Base-by-base conservation (phyloP, 805 yeast genomes). In the Peterozyma toletana region DNA sequence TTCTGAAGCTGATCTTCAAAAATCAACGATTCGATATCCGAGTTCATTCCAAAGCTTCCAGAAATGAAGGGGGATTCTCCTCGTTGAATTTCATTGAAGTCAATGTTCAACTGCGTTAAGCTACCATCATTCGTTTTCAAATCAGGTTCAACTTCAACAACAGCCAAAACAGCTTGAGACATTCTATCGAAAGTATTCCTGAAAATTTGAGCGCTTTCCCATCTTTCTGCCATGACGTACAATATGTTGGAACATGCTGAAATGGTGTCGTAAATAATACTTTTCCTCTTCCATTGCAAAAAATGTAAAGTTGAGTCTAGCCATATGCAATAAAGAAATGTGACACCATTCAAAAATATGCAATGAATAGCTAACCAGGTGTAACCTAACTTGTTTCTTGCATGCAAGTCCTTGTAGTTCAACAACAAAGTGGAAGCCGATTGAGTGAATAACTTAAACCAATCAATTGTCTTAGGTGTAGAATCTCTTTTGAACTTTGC, bases 331-430 rank as follows among this genome's bases (percentile, higher is more conserved):
- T 59, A 60, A 7, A 61, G 43, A 45, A 61, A 61, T 1, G 65
- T 56, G 9, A 61, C 47, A 3, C 66, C 66, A 10, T 58, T 37
- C 14, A 58, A 59, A 47, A 59, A 59, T 5, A 52, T 54, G 33
- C 64, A 59, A 27, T 61, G 64, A 50, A 63, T 55, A 3, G 64
- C 49, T 4, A 58, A 31, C 65, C 64, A 60, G 3, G 64, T 54
- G 42, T 57, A 58, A 16, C 58, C 48, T 16, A 59, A 30, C 37
- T 56, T 56, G 9, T 53, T 55, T 30, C 49, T 53, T 2, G 54
- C 27, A 35, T 58, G 55, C 31, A 60, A 48, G 5, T 50, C 54
- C 41, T 57, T 58, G 43, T 59, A 60, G 41, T 54, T 57, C 37
- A 56, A 44, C 30, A 64, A 58, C 13, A 59, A 48, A 2, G 58